phyloP scores from a whole-genome alignment of 495 filamentous ascomycete species.

The Opeltia flavorubescens region DNA sequence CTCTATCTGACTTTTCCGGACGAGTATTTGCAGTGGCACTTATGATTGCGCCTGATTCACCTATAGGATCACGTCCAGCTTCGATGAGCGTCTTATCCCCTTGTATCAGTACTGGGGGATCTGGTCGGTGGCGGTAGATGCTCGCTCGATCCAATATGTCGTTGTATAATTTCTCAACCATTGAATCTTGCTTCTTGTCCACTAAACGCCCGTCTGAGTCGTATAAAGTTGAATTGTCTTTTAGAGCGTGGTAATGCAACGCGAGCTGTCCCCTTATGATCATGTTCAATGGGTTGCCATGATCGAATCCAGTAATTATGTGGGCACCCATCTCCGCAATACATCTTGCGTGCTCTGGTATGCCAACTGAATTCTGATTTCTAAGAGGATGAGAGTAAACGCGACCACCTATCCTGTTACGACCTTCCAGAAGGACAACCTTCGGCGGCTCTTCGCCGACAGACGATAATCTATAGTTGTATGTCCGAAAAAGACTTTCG shows the following conservation, averaged over 20 bases:
- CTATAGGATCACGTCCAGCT: constrained; percentile 62
- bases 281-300: constrained; percentile 83
- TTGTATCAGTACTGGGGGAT: constrained; percentile 55
- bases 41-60: constrained; percentile 40
- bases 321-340: constrained; percentile 95
- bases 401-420: constrained; percentile 78
- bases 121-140: constrained; percentile 65
- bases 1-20: constrained; percentile 17
- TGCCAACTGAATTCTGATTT: constrained; percentile 35
- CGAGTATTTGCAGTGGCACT: constrained; percentile 29
- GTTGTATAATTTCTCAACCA: constrained; percentile 83
- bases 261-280: constrained; percentile 85
- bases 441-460: constrained; percentile 50
- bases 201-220: constrained; percentile 75
- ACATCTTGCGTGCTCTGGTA: constrained; percentile 40
- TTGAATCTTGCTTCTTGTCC: constrained; percentile 61
- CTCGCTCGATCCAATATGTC: constrained; percentile 85
- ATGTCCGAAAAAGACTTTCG: constrained; percentile 67
- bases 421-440: constrained; percentile 75
- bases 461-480: constrained; percentile 46
- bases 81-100: constrained; percentile 78
- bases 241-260: constrained; percentile 69
- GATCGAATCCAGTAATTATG: constrained; percentile 92
- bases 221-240: constrained; percentile 77
- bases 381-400: constrained; percentile 83